Percentiles rank a stretch among this genome's conserved stretches.
phyloP scores from a whole-genome alignment of 129 eudicot genomes.

The Gnaphalium uliginosum region DNA sequence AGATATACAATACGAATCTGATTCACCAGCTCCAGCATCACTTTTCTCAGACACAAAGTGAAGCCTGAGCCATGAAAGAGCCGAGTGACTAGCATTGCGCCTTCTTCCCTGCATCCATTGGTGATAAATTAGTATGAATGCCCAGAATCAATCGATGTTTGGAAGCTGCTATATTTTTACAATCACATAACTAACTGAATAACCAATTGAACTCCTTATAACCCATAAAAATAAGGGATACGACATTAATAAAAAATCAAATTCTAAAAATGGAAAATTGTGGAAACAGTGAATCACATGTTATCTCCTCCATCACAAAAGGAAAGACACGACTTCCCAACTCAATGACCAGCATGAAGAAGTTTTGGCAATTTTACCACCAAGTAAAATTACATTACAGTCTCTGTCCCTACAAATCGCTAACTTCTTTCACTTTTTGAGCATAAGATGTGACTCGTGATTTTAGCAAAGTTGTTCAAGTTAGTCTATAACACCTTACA shows the following conservation, averaged over 20 bases:
- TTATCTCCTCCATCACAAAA: slow-evolving; percentile 5
- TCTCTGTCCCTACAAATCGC: neutral
- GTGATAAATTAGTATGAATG: slow-evolving; percentile 6
- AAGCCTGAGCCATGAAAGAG: slow-evolving; percentile 49
- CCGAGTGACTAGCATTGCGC: slow-evolving; percentile 45
- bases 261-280: neutral
- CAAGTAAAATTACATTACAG: neutral
- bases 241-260: neutral
- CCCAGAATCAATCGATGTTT: slow-evolving; percentile 10
- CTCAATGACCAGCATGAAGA: neutral
- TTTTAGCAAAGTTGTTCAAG: neutral
- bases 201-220: neutral
- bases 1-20: slow-evolving; percentile 67
- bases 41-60: slow-evolving; percentile 43
- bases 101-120: slow-evolving; percentile 65
- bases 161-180: neutral
- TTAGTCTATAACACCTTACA: neutral
- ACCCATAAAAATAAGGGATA: neutral
- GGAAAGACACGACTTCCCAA: slow-evolving; percentile 8
- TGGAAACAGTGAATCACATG: neutral
- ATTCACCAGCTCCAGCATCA: slow-evolving; percentile 49
- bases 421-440: neutral
- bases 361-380: neutral
- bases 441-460: neutral
- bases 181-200: neutral